Base-by-base conservation (phyloP, 2,329 filamentous ascomycete genomes). In the Clonostachys chloroleuca region DNA sequence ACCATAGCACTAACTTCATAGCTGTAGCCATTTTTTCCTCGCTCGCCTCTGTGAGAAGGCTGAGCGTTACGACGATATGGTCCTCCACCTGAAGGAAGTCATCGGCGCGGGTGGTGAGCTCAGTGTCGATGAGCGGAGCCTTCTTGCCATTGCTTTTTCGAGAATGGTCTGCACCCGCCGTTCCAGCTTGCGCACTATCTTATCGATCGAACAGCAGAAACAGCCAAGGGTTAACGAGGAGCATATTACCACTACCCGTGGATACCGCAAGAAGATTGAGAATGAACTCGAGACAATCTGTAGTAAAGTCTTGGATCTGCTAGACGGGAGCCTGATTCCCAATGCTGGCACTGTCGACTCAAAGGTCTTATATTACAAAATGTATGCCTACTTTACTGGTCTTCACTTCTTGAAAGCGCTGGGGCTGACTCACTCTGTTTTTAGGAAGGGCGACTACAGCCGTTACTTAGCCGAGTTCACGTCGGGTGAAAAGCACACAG, bases 301-400 rank as follows among this genome's bases (percentile, higher is more conserved):
- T 83, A 84, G 96, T 78, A 92, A 97, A 78, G 89, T 96, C 60
- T 87, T 97, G 60, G 87, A 96, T 63, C 92, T 96, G 60, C 81
- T 97, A 57, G 92, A 96, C 70, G 80, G 96, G 66, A 86, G 84
- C 68, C 81, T 97, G 65, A 97, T 97, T 68, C 92, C 92, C 73
- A 92, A 94, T 75, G 92, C 92, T 67, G 87, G 92, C 74, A 87
- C 89, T 59, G 92, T 92, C 77, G 92, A 97, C 82, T 96, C 91
- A 72, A 97, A 96, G 86, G 92, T 97, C 69, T 97, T 97, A 76
- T 97, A 97, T 81, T 92, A 96, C 87, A 97, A 97, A 86, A 97
- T 97, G 92, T 96, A 78, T 56, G 50, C 56, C 51, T 49, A 47
- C 24, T 18, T 35, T 20, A 18, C 5, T 5, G 14, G 12, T 42